phyloP scores from a whole-genome alignment of 805 yeast genomes.

The Kluyveromyces nonfermentans region DNA sequence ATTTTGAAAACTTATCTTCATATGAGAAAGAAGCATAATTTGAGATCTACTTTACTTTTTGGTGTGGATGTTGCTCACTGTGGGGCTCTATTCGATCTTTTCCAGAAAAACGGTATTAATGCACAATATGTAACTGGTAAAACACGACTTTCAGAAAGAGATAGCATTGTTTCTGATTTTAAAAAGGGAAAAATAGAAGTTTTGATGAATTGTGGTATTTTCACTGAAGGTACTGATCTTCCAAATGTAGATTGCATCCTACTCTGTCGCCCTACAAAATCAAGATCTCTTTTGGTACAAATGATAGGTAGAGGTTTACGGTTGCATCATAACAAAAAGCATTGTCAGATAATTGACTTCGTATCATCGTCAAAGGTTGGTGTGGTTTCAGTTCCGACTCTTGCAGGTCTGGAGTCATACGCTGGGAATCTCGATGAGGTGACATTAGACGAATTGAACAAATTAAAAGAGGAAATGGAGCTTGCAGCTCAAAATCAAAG shows the following conservation, averaged over 20 bases:
- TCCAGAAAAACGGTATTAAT: slow-evolving; percentile 50
- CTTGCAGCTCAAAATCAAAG: slow-evolving; percentile 8
- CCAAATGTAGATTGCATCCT: slow-evolving; percentile 79
- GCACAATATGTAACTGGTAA: slow-evolving; percentile 66
- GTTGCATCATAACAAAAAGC: slow-evolving; percentile 45
- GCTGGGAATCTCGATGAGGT: slow-evolving; percentile 23
- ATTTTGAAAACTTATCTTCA: slow-evolving; percentile 46
- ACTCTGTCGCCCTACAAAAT: slow-evolving; percentile 72
- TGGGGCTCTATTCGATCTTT: slow-evolving; percentile 38
- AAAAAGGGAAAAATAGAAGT: slow-evolving; percentile 56
- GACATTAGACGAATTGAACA: slow-evolving; percentile 27
- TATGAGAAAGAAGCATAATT: slow-evolving; percentile 29
- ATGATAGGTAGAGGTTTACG: slow-evolving; percentile 91
- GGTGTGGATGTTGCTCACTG: slow-evolving; percentile 71
- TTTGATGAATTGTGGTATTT: slow-evolving; percentile 76
- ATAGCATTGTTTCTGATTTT: slow-evolving; percentile 46
- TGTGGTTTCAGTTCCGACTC: slow-evolving; percentile 45
- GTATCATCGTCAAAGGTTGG: slow-evolving; percentile 53
- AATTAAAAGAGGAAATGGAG: slow-evolving; percentile 15
- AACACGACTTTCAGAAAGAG: slow-evolving; percentile 47
- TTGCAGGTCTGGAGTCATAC: slow-evolving; percentile 30
- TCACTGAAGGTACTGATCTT: slow-evolving; percentile 92
- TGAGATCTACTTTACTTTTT: slow-evolving; percentile 61
- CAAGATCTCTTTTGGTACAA: slow-evolving; percentile 62
- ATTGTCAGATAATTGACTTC: slow-evolving; percentile 71